phyloP scores from a whole-genome alignment of 176 grass and related monocot species.

The Oryza meyeriana region DNA sequence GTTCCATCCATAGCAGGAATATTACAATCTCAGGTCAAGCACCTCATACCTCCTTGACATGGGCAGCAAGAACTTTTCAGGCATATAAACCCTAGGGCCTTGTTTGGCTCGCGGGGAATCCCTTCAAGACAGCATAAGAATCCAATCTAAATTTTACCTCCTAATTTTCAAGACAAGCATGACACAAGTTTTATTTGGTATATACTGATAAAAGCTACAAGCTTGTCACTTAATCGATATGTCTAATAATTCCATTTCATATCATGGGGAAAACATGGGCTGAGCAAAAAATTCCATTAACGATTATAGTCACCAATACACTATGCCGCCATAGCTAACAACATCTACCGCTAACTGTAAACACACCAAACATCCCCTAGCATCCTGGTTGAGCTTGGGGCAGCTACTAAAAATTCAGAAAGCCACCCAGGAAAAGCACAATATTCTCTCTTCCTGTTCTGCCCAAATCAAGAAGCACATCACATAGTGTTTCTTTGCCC shows the following conservation, averaged over 20 bases:
- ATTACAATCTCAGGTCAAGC: no score
- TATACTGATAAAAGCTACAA: slow-evolving; percentile 15
- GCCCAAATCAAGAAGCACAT: neutral
- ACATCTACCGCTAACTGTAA: no score
- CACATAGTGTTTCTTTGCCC: neutral
- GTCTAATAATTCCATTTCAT: neutral
- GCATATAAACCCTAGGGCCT: no score
- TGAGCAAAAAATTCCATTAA: neutral
- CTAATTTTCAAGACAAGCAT: slow-evolving; percentile 3
- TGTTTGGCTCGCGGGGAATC: no score
- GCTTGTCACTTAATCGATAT: no score
- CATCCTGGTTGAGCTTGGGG: neutral
- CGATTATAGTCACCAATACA: no score
- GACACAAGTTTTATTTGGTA: neutral
- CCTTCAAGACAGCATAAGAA: neutral
- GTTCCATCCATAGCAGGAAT: no score
- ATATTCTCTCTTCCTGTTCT: neutral
- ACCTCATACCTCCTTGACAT: no score
- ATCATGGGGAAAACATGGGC: neutral
- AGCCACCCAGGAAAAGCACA: neutral
- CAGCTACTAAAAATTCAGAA: neutral
- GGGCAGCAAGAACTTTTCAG: no score
- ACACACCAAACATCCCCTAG: neutral
- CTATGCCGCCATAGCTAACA: no score
- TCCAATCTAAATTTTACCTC: neutral